These are phyloP conservation scores for Corinectria fuckeliana DNA, from an alignment of 2,329 filamentous ascomycete species.

Conservation along the genomic window DNA sequence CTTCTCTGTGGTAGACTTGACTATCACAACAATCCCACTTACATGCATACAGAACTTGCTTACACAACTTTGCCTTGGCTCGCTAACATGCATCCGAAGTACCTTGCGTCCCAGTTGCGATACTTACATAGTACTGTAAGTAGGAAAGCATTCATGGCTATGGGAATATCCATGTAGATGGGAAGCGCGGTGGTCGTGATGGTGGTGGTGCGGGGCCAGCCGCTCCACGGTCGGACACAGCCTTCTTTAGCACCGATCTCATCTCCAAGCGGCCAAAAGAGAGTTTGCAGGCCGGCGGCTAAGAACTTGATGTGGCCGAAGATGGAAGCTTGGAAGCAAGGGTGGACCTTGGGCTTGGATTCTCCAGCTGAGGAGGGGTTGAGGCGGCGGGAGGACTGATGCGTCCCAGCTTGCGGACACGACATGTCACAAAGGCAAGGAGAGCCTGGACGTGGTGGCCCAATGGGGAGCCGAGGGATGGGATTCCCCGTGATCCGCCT, in stretches of 20 bases:
- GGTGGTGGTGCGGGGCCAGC: neutral
- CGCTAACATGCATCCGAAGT: neutral
- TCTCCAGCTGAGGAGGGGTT: neutral
- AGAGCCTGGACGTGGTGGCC: neutral
- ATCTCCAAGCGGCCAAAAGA: neutral
- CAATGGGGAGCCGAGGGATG: neutral
- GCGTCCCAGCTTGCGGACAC: neutral
- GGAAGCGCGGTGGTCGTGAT: neutral
- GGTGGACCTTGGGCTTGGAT: neutral
- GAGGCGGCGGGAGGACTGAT: neutral
- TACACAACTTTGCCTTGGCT: neutral
- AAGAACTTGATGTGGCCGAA: neutral
- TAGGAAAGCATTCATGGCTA: neutral
- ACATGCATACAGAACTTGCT: slow-evolving; percentile 2
- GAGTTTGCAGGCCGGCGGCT: neutral
- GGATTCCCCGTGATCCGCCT: neutral
- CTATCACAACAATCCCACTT: slow-evolving; percentile 19
- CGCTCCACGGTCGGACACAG: slow-evolving; percentile 1
- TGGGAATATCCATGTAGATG: neutral
- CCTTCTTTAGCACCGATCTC: slow-evolving; percentile 9
- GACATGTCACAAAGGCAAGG: slow-evolving; percentile 7
- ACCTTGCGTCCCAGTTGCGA: no score
- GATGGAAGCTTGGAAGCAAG: slow-evolving; percentile 1
- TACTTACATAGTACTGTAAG: no score
- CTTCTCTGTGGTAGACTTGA: slow-evolving; percentile 12